Conservation (phyloP, 495 filamentous ascomycete species). For the Cladorrhinum samala region DNA sequence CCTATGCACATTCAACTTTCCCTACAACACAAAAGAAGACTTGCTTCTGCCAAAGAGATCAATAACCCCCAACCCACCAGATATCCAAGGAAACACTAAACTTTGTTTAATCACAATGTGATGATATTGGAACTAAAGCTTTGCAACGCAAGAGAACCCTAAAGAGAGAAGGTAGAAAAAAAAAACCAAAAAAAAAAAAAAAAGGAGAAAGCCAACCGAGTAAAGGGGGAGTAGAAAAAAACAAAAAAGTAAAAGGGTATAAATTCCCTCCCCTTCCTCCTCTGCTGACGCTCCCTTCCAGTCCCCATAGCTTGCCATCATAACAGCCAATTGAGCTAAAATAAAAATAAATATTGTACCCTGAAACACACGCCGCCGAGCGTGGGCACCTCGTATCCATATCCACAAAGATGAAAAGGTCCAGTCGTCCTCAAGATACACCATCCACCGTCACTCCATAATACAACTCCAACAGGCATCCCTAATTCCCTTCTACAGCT, state of each 20-base stretch:
- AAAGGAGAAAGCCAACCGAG: background rate
- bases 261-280: slow-evolving; percentile 7
- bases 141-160: background rate
- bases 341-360: background rate
- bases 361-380: no score
- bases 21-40: no score
- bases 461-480: no score
- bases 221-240: background rate
- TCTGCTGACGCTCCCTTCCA: background rate
- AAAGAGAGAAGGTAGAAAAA: background rate
- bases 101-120: background rate
- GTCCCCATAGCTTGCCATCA: background rate
- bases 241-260: slow-evolving; percentile 11
- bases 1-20: no score
- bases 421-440: background rate
- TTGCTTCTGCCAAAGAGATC: no score
- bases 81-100: no score
- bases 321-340: background rate
- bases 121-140: background rate
- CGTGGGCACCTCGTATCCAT: no score
- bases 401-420: background rate
- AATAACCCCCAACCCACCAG: no score
- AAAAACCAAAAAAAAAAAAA: background rate
- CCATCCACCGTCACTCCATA: no score
- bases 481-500: background rate